Evolutionary conservation across 2,329 filamentous ascomycete genomes (phyloP), one percentile per base, ranked within the genome.

Genomic region (Rutstroemia sp.): DNA sequence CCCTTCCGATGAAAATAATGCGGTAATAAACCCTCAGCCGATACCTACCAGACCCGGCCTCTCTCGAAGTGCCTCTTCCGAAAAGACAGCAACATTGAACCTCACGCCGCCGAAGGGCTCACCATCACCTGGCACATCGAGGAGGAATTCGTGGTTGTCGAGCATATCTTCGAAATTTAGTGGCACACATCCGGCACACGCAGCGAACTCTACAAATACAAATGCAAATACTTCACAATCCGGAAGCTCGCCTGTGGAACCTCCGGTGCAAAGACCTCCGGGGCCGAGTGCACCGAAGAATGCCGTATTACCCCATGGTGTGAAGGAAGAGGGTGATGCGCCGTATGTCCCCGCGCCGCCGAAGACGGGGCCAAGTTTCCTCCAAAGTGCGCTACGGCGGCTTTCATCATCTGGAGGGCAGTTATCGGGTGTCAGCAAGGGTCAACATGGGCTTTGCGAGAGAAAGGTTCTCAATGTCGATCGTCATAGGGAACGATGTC

Each of bases 101-200:
- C 61, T 62, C 46, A 64, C 54, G 49, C 30, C 59, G 19, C 58
- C 57, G n/a, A 69, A 67, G 57, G 41, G 58, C 4, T 55, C 50
- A 34, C 62, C 66, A 8, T 55, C 60, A 1, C 62, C 65, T 9
- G 58, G 62, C 7, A 56, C 51, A 2, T 52, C 59, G 8, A 57
- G 90, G 61, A 75, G 83, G 55, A 86, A 84, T 60, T 96, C 92
- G 14, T 99, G 94, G 94, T 92, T 97, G 67, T 89, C 89, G 56
- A 96, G 84, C 68, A 83, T 97, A 63, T 95, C 90, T 61, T 92
- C 89, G 63, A 96, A 95, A 70, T 96, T 97, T 74, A 91, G 88
- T 65, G 61, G 66, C 21, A 54, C 57, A 37, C 61, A 69, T 60
- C 60, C 69, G 25, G 54, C 57, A 37, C 61, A 69, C 60, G 60